These are phyloP conservation scores for Phytophthora quininea DNA, from an alignment of 352 stramenopile species.

Conservation along the genomic window DNA sequence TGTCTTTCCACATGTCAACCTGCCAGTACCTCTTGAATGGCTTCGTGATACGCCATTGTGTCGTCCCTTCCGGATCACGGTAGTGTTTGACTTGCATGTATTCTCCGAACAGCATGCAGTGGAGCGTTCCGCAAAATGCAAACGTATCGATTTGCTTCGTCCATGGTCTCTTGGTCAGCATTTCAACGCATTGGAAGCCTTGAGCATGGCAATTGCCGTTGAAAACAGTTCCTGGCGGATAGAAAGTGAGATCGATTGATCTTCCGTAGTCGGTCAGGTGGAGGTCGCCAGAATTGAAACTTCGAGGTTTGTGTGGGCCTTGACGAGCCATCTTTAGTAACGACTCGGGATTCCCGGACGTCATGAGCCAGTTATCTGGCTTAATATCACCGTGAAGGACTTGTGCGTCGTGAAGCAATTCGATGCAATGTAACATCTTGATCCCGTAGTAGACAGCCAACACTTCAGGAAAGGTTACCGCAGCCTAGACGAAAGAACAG, in stretches of 20 bases:
- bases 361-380: slow-evolving; percentile 87
- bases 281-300: slow-evolving; percentile 52
- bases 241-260: slow-evolving; percentile 76
- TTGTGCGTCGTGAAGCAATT: slow-evolving; percentile 62
- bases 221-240: slow-evolving; percentile 63
- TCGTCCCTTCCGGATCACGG: slow-evolving; percentile 26
- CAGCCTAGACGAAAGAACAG: slow-evolving; percentile 30
- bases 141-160: slow-evolving; percentile 89
- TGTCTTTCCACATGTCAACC: slow-evolving; percentile 65
- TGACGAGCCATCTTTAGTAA: slow-evolving; percentile 18
- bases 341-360: slow-evolving; percentile 27
- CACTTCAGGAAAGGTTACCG: slow-evolving; percentile 68
- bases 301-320: slow-evolving; percentile 11
- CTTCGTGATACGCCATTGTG: slow-evolving; percentile 52
- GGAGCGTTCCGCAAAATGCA: slow-evolving; percentile 70
- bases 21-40: slow-evolving; percentile 87
- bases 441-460: slow-evolving; percentile 80
- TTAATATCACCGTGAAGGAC: slow-evolving; percentile 89
- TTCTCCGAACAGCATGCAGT: slow-evolving; percentile 86
- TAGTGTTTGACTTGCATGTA: slow-evolving; percentile 78
- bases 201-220: slow-evolving; percentile 81
- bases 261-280: slow-evolving; percentile 87
- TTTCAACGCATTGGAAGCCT: slow-evolving; percentile 87
- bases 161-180: slow-evolving; percentile 77
- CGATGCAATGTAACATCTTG: slow-evolving; percentile 77